These are phyloP conservation scores for Ceratocystis albifundus DNA, from an alignment of 2,329 filamentous ascomycete species.

Conservation along the genomic window DNA sequence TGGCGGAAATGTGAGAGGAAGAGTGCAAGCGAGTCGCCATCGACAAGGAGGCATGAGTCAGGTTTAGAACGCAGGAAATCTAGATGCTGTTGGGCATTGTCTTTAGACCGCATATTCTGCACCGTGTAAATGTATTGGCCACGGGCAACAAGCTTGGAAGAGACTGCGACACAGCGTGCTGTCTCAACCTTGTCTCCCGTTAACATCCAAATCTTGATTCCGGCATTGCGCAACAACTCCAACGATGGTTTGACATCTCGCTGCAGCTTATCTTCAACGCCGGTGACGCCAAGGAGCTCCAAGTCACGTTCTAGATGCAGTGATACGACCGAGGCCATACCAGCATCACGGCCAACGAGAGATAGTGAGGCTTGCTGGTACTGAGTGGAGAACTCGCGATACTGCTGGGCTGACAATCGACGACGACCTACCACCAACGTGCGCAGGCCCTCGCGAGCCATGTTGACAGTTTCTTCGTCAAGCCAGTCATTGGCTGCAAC, in stretches of 20 bases:
- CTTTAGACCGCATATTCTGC: conserved; percentile 69
- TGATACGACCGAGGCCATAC: conserved; percentile 68
- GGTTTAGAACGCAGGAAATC: conserved; percentile 81
- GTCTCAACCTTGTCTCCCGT: conserved; percentile 98
- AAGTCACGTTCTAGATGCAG: conserved; percentile 77
- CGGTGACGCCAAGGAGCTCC: conserved; percentile 91
- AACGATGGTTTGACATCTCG: conserved; percentile 90
- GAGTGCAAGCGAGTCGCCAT: conserved; percentile 78
- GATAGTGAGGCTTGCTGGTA: conserved; percentile 72
- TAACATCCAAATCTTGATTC: conserved; percentile 99
- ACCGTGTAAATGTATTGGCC: conserved; percentile 96
- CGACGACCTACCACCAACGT: conserved; percentile 94
- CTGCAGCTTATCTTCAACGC: conserved; percentile 94
- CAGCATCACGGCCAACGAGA: conserved; percentile 65
- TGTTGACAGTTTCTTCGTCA: conserved; percentile 97
- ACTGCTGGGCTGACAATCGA: conserved; percentile 64
- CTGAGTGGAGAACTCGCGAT: conserved; percentile 62
- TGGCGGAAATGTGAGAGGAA: conserved; percentile 72
- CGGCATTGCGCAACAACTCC: conserved; percentile 88
- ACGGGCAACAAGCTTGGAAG: conserved; percentile 81
- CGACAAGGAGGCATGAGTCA: conserved; percentile 79
- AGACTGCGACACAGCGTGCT: conserved; percentile 88
- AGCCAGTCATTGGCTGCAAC: conserved; percentile 96
- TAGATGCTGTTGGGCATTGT: conserved; percentile 75
- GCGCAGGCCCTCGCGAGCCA: conserved; percentile 90